A percentile compares a stretch with the other conserved stretches of the same genome.
phyloP scores from a whole-genome alignment of 257 asterid species.

The Penstemon newberryi region DNA sequence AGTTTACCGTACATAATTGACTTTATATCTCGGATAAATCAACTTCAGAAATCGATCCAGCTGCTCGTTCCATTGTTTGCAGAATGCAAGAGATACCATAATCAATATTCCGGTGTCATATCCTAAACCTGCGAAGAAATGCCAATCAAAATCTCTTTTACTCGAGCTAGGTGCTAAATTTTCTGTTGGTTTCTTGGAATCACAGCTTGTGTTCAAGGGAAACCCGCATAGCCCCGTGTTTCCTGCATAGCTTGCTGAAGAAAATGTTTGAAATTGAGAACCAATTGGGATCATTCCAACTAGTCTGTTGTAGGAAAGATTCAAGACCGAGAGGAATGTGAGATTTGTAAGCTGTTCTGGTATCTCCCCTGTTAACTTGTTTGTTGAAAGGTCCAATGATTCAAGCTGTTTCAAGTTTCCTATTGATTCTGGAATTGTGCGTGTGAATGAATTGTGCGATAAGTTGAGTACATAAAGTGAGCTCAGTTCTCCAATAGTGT shows the following conservation, averaged over 20 bases:
- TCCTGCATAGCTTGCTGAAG: too few relatives aligned
- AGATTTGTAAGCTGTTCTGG: constrained; percentile 36
- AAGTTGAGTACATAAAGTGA: constrained; percentile 31
- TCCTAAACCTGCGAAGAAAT: constrained; percentile 54
- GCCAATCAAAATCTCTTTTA: constrained; percentile 46
- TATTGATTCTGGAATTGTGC: constrained; percentile 32
- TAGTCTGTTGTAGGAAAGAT: constrained; percentile 35
- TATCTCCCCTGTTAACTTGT: constrained; percentile 38
- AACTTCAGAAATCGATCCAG: constrained; percentile 33
- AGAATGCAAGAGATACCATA: constrained; percentile 50
- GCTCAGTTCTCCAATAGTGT: constrained; percentile 23
- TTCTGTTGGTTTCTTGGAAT: neutral
- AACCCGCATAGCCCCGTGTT: constrained; percentile 16
- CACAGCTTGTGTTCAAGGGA: constrained; percentile 28
- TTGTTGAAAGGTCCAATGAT: constrained; percentile 35
- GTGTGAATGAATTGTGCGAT: constrained; percentile 27
- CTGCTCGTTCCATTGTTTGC: constrained; percentile 41
- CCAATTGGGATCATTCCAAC: constrained; percentile 37
- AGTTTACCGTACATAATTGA: constrained; percentile 50
- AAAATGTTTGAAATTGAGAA: constrained; percentile 11
- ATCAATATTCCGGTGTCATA: constrained; percentile 51
- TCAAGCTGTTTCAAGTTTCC: neutral
- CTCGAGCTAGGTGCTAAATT: neutral
- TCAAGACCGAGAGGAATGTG: constrained; percentile 37
- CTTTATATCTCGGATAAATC: constrained; percentile 49